These are phyloP conservation scores for Curvularia spicifera DNA, from an alignment of 2,329 filamentous ascomycete species.

Conservation along the genomic window DNA sequence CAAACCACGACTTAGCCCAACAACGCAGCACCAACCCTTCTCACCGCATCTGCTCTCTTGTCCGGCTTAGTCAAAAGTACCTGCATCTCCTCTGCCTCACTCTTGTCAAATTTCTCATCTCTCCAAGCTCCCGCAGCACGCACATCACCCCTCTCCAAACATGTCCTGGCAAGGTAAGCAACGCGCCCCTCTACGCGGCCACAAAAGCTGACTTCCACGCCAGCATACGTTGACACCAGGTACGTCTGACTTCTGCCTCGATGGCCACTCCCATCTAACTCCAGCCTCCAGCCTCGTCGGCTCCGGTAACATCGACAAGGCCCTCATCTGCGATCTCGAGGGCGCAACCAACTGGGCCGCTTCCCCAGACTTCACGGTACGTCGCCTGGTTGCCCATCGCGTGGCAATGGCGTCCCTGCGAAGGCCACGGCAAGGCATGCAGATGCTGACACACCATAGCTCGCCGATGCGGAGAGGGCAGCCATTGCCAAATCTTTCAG, in stretches of 20 bases:
- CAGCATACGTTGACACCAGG: slow-evolving; percentile 53
- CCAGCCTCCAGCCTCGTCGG: slow-evolving; percentile 48
- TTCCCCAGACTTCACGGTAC: slow-evolving; percentile 86
- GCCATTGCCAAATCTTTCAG: slow-evolving; percentile 60
- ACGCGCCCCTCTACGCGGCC: slow-evolving; percentile 17
- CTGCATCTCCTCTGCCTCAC: slow-evolving; percentile 27
- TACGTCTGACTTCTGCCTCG: slow-evolving; percentile 21
- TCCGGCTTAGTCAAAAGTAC: slow-evolving; percentile 36
- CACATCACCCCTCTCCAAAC: slow-evolving; percentile 40
- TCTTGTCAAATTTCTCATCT: slow-evolving; percentile 20
- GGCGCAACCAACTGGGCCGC: slow-evolving; percentile 71
- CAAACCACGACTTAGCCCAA: slow-evolving; percentile 27
- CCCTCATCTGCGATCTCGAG: slow-evolving; percentile 58
- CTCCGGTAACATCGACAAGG: slow-evolving; percentile 55
- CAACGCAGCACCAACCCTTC: slow-evolving; percentile 27
- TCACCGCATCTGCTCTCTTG: slow-evolving; percentile 33
- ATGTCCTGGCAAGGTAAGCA: slow-evolving; percentile 55
- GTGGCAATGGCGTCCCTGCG: not conserved
- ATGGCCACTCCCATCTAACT: slow-evolving; percentile 22
- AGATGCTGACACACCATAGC: slow-evolving; percentile 45
- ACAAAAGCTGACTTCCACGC: slow-evolving; percentile 29
- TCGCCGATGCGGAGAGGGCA: slow-evolving; percentile 62
- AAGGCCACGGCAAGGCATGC: not conserved
- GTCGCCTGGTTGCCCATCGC: slow-evolving; percentile 29
- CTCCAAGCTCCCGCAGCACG: slow-evolving; percentile 30